phyloP scores from a whole-genome alignment of 2,329 filamentous ascomycete species.

The Penicillium sp. region DNA sequence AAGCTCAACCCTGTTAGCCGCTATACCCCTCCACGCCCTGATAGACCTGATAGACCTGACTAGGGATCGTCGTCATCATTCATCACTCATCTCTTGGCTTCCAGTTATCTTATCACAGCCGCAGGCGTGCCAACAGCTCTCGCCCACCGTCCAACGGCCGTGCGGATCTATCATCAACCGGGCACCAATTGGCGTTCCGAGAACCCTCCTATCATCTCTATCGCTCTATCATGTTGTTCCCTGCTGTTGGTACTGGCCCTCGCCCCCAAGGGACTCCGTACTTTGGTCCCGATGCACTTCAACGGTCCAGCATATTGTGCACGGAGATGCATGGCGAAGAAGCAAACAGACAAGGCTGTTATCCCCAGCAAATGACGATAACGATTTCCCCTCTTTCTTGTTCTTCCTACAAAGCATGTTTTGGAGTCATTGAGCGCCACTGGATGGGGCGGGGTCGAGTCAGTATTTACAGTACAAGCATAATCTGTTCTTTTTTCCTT shows the following conservation, averaged over 20 bases:
- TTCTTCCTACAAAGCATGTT: constrained; percentile 1
- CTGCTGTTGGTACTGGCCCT: not conserved
- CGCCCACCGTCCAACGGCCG: constrained; percentile 8
- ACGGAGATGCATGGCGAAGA: constrained; percentile 19
- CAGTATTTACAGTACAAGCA: not conserved
- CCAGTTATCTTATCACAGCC: constrained; percentile 23
- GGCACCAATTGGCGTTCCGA: constrained; percentile 20
- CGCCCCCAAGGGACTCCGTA: not conserved
- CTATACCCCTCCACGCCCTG: not conserved
- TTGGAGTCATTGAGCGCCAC: constrained; percentile 8
- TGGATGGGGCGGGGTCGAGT: not conserved
- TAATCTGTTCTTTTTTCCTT: not conserved
- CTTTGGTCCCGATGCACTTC: constrained; percentile 10
- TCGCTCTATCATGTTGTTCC: constrained; percentile 8
- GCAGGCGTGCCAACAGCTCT: constrained; percentile 1
- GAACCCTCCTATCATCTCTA: not conserved
- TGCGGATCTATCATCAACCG: constrained; percentile 19
- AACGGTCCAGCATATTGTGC: constrained; percentile 16
- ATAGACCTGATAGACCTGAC: not conserved
- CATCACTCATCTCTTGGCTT: not conserved
- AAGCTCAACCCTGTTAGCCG: not conserved
- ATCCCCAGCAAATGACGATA: not conserved
- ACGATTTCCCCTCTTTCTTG: not conserved
- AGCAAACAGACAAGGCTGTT: constrained; percentile 12
- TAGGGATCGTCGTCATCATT: not conserved